Evolutionary conservation across 2,329 filamentous ascomycete genomes (phyloP), one percentile per base, ranked within the genome.

Genomic region (Hymenoscyphus scutula): DNA sequence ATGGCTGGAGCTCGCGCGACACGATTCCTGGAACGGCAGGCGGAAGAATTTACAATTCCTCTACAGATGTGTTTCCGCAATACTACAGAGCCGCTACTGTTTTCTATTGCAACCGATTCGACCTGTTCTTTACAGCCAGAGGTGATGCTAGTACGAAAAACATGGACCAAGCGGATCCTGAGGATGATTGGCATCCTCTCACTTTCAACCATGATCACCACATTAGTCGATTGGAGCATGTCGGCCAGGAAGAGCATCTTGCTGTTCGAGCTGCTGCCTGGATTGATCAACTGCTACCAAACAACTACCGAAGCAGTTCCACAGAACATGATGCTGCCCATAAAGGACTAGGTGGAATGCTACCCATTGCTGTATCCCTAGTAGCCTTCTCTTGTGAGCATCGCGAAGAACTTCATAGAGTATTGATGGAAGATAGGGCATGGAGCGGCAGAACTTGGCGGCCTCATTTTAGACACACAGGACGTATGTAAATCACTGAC

Each of bases 31-130:
- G 7, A 25, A 5, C 7, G 10, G 57, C 57, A 25, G 25, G 54
- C 6, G 61, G 61, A 11, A 56, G 38, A 29, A 59, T 59, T 48
- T 45, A 34, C 13, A 53, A 38, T 17, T n/a, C 4, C 5, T 19
- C 7, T 32, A 13, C 25, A 19, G 27, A 53, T 10, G 25, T 58
- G 27, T 61, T 37, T 29, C 61, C 58, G n/a, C 2, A 15, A 7
- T 58, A 59, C 48, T 70, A 68, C 45, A 62, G 54, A 57, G 60
- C 65, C 2, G 61, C 63, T n/a, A 65, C 67, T n/a, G 58, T 69
- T 17, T 70, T 70, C 27, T 70, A 59, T 57, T 67, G 67, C 53
- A 63, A 69, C 48, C 51, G 56, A 25, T 68, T 67, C n/a, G 53
- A 55, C 17, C 62, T 67, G 23, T 69, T 67, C 53, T 61, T 62